These are phyloP conservation scores for Asterochloris sp. DNA, from an alignment of 139 green algal species.

Conservation along the genomic window DNA sequence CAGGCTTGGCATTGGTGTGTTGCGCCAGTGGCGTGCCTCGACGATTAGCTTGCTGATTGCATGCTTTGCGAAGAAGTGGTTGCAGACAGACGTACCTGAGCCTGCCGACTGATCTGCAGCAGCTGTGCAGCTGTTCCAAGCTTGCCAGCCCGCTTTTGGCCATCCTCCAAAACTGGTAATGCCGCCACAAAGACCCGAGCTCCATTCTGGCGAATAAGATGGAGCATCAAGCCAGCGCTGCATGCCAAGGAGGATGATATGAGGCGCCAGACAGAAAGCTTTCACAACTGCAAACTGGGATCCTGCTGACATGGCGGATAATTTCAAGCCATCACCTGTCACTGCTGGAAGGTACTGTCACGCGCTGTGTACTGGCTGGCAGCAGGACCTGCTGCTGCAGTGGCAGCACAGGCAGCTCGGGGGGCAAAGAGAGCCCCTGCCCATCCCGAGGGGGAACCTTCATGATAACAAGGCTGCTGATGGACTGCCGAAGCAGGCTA, in stretches of 20 bases:
- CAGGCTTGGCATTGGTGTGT: too few species aligned
- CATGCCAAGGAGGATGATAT: background rate
- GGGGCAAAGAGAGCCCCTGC: background rate
- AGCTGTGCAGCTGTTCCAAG: slow-evolving; percentile 32
- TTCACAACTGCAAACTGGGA: too few species aligned
- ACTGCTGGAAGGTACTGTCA: too few species aligned
- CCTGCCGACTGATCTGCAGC: slow-evolving; percentile 31
- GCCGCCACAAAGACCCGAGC: slow-evolving; percentile 29
- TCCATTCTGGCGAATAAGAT: slow-evolving; percentile 21
- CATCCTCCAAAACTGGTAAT: slow-evolving; percentile 19
- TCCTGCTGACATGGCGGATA: too few species aligned
- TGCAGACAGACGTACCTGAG: slow-evolving; percentile 15
- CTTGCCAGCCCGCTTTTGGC: background rate
- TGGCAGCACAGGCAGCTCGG: background rate
- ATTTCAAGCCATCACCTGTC: background rate
- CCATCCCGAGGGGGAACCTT: too few species aligned
- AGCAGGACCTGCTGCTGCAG: background rate
- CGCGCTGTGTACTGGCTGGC: too few species aligned
- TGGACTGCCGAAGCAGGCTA: too few species aligned
- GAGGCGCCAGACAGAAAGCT: too few species aligned
- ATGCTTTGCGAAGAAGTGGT: background rate
- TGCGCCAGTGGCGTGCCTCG: too few species aligned
- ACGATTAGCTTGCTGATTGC: too few species aligned
- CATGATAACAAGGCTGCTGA: too few species aligned
- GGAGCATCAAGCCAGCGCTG: slow-evolving; percentile 27